A percentile compares a stretch with the other conserved stretches of the same genome.
Conservation (phyloP, 768 basidiomycete species). For the Pleurotus giganteus region DNA sequence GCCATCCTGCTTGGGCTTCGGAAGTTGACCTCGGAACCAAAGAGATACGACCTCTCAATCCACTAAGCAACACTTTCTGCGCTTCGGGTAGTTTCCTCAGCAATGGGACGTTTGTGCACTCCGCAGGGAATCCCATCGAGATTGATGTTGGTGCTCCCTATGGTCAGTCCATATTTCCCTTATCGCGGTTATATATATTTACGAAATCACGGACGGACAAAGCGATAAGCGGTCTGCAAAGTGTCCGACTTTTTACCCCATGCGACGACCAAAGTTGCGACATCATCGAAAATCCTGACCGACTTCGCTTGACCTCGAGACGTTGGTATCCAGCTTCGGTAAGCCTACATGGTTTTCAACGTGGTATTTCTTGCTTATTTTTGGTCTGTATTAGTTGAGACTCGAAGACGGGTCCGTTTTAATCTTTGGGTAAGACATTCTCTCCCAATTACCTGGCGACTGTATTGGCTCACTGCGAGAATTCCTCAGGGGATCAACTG, state of each 20-base stretch:
- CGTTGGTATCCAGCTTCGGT: constrained; percentile 43
- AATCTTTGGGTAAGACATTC: not conserved
- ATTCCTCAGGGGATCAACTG: not conserved
- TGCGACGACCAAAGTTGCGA: constrained; percentile 31
- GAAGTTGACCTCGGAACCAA: constrained; percentile 40
- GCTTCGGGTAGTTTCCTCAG: constrained; percentile 39
- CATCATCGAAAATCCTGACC: constrained; percentile 32
- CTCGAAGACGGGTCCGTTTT: constrained; percentile 19
- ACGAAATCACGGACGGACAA: not conserved
- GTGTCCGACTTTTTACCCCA: constrained; percentile 35
- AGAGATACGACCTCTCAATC: constrained; percentile 28
- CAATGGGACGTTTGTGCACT: constrained; percentile 37
- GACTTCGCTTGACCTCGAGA: constrained; percentile 30
- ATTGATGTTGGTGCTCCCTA: not conserved
- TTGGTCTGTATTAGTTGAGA: constrained; percentile 11
- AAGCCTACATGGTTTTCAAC: constrained; percentile 11
- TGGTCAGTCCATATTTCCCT: not conserved
- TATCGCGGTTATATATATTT: not conserved
- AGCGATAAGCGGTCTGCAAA: constrained; percentile 30
- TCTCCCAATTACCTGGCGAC: not conserved
- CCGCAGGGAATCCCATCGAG: constrained; percentile 12
- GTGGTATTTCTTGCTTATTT: not conserved
- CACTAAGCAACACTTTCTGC: constrained; percentile 39
- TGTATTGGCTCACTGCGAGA: not conserved
- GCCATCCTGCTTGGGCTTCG: constrained; percentile 44